phyloP scores from a whole-genome alignment of 768 basidiomycete genomes.

The Suillus placidus region DNA sequence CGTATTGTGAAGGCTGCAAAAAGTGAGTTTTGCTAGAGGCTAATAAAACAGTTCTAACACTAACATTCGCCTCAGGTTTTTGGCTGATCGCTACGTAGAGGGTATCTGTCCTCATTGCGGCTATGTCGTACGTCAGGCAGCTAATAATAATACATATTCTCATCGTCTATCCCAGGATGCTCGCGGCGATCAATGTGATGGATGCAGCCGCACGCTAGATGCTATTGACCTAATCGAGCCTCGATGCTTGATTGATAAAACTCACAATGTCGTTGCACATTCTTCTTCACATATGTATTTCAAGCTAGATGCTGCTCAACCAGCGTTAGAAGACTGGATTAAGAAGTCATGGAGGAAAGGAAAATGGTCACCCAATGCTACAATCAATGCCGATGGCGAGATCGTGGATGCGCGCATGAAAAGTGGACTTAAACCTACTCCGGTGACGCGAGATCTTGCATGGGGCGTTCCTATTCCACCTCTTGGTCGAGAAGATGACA shows the following conservation, averaged over 20 bases:
- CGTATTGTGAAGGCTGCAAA: conserved; percentile 90
- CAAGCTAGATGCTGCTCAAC: conserved; percentile 81
- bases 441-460: conserved; percentile 89
- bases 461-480: conserved; percentile 97
- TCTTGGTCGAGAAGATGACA: conserved; percentile 66
- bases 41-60: conserved; percentile 11
- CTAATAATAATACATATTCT: neutral
- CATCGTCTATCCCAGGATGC: conserved; percentile 64
- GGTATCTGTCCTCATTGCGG: conserved; percentile 96
- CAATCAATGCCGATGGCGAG: conserved; percentile 85
- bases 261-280: conserved; percentile 74
- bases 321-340: conserved; percentile 86
- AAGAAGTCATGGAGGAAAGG: conserved; percentile 76
- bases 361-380: conserved; percentile 91
- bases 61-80: conserved; percentile 56
- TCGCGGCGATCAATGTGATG: conserved; percentile 97
- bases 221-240: conserved; percentile 93
- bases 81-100: conserved; percentile 97
- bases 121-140: conserved; percentile 59
- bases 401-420: conserved; percentile 89
- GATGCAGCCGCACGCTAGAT: conserved; percentile 89
- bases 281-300: conserved; percentile 92
- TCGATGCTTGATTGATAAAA: conserved; percentile 86
- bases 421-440: conserved; percentile 82
- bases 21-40: conserved; percentile 50